Base-by-base conservation (phyloP, 805 yeast genomes). In the Citeromyces nyonsensis region DNA sequence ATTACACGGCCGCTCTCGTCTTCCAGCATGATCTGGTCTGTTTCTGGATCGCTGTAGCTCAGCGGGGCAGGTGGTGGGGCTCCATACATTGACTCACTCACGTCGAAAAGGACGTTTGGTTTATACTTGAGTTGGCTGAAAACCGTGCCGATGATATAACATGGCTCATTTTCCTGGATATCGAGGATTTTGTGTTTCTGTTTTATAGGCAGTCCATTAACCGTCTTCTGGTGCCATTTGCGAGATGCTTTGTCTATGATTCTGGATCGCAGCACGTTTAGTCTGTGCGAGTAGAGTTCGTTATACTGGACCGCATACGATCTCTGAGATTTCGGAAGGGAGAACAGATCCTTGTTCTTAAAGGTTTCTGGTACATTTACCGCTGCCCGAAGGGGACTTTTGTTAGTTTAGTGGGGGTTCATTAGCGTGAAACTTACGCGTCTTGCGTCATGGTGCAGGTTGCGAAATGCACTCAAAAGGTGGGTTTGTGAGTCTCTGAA, bases 1-100 rank as follows among this genome's bases (percentile, higher is more conserved):
- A 72, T 50, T 5, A 94, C 76, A 32, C 98, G 61, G 3, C 98
- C 98, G 35, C 85, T 73, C 45, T 85, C 95, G 53, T 91, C 98
- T 51, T 91, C 97, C 25, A 91, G 49, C 76, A 75, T 72, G 18
- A 81, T 46, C 40, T 63, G 68, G 45, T 76, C 82, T 10, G 68
- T 50, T 22, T 56, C 63, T 0, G 72, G 66, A 40, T 71, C 78
- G 6, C 63, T 56, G 38, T 77, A 78, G 53, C 51, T 32, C 61
- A 37, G 51, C 14, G 31, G 29, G 10, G 31, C 35, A 10, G 41
- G 37, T 3, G 69, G 69, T 32, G 67, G 52, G 9, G 61, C 61
- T 25, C 69, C 75, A 42, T 69, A 73, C 32, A 52, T 49, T 24
- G 67, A 67, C 15, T 65, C 66, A 24, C 79, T 72, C 6, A 88